Conservation (phyloP, 768 basidiomycete genomes). For the Gloeopeniophorella convolvens region DNA sequence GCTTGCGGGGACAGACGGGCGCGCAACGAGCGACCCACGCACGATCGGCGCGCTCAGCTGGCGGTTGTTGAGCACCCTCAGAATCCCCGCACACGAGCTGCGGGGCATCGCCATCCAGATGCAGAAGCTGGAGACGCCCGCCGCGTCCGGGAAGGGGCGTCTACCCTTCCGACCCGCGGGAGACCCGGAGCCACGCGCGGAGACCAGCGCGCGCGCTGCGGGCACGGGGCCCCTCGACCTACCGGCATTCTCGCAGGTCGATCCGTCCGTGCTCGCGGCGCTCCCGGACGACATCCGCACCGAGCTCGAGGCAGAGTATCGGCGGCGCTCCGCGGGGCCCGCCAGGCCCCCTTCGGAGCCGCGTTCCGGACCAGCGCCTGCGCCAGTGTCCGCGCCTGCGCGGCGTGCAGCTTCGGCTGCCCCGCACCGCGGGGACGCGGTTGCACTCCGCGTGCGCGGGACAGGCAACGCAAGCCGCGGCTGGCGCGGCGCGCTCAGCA, state of each 20-base stretch:
- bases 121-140: constrained; percentile 74
- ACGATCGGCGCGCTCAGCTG: constrained; percentile 74
- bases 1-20: constrained; percentile 52
- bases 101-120: constrained; percentile 90
- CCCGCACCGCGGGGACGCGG: neutral
- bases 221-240: too few species aligned
- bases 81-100: constrained; percentile 80
- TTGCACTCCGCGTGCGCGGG: constrained; percentile 11
- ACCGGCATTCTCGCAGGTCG: constrained; percentile 73
- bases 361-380: too few species aligned
- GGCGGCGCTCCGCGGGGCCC: constrained; percentile 51
- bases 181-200: too few species aligned
- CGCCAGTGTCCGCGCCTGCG: constrained; percentile 7
- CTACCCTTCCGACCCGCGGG: constrained; percentile 48
- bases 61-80: constrained; percentile 63
- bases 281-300: constrained; percentile 62
- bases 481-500: neutral
- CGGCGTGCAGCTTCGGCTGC: constrained; percentile 8
- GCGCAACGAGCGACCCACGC: constrained; percentile 64
- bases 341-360: too few species aligned
- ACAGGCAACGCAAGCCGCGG: neutral
- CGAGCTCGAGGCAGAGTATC: constrained; percentile 64
- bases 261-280: constrained; percentile 61
- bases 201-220: too few species aligned
- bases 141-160: constrained; percentile 55